Conservation (phyloP, 2,329 filamentous ascomycete species). For the Podosphaera aphanis region DNA sequence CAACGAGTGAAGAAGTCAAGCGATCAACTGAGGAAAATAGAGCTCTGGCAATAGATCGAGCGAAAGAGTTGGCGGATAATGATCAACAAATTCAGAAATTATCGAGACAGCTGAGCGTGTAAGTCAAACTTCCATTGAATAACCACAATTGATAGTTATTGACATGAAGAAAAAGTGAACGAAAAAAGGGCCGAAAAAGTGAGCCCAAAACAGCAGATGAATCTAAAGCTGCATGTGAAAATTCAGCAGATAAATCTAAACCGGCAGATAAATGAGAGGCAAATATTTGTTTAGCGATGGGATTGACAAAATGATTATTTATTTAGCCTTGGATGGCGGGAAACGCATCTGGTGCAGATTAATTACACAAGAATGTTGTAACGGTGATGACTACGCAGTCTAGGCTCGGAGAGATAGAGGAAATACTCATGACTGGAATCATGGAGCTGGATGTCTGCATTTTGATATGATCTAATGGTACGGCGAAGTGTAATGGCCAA, state of each 20-base stretch:
- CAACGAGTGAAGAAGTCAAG: slow-evolving; percentile 74
- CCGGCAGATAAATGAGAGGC: not conserved
- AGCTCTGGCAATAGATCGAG: slow-evolving; percentile 64
- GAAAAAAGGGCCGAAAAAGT: not conserved
- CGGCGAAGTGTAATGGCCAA: not conserved
- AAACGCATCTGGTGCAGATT: not conserved
- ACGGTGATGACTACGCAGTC: not conserved
- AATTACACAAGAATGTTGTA: not conserved
- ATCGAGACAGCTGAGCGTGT: slow-evolving; percentile 89
- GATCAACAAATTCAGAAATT: slow-evolving; percentile 70
- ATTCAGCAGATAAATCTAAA: not conserved
- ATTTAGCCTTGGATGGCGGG: not conserved
- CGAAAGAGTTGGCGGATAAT: slow-evolving; percentile 72
- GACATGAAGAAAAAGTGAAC: not conserved
- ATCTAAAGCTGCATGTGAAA: not conserved
- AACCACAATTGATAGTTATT: not conserved
- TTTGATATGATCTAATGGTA: not conserved
- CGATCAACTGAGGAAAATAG: slow-evolving; percentile 63
- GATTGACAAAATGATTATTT: not conserved
- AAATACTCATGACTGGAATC: not conserved
- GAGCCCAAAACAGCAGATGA: not conserved
- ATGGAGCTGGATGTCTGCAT: not conserved
- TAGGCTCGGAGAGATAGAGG: not conserved
- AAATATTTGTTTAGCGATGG: not conserved
- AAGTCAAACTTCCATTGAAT: slow-evolving; percentile 22